Conservation (phyloP, 192 early-diverging fungal species). For the Coemansia biformis region DNA sequence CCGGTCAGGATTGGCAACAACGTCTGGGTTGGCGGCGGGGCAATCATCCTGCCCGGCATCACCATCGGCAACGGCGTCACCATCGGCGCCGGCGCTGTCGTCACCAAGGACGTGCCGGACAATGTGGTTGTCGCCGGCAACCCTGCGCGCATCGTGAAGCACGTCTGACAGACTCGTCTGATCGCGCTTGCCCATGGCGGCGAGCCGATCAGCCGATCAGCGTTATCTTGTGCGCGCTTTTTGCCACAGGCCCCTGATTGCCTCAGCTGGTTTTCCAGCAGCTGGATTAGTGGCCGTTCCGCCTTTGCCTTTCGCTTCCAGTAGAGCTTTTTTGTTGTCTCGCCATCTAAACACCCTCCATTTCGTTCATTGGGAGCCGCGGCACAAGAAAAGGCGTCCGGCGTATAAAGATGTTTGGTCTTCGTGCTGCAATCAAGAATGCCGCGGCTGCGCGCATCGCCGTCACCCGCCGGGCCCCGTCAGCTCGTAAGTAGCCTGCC, state of each 20-base stretch:
- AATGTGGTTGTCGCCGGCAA: slow-evolving; percentile 79
- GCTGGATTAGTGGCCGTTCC: no score
- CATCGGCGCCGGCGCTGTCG: slow-evolving; percentile 76
- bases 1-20: slow-evolving; percentile 70
- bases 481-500: slow-evolving; percentile 32
- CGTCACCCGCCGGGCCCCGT: slow-evolving; percentile 13
- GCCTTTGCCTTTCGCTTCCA: no score
- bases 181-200: not conserved
- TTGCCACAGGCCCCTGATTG: not conserved
- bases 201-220: not conserved
- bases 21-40: slow-evolving; percentile 84
- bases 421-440: slow-evolving; percentile 38
- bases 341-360: no score
- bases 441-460: slow-evolving; percentile 30
- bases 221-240: slow-evolving; percentile 3
- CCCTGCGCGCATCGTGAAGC: slow-evolving; percentile 73
- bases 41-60: slow-evolving; percentile 76
- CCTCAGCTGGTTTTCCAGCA: no score
- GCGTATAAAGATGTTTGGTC: slow-evolving; percentile 49
- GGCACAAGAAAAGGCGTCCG: no score
- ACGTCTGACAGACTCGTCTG: slow-evolving; percentile 36
- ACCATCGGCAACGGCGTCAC: slow-evolving; percentile 78
- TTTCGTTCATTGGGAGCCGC: no score
- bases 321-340: slow-evolving; percentile 13
- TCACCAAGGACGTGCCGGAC: slow-evolving; percentile 80